phyloP scores from a whole-genome alignment of 2,329 filamentous ascomycete species.

The Fusarium chlamydosporum region DNA sequence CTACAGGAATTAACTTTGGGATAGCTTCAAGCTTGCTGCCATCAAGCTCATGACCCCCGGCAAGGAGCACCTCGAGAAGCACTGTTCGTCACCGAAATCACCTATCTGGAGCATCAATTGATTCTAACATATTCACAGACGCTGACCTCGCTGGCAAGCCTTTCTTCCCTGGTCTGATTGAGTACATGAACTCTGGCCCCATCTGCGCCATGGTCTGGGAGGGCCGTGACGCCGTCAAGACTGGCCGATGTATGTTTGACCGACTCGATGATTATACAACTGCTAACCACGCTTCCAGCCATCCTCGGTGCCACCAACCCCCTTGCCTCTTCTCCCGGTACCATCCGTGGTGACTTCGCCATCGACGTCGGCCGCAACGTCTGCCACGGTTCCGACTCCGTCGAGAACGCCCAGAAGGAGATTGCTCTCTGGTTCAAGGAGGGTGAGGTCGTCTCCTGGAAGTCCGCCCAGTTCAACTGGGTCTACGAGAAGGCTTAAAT shows the following conservation, averaged over 20 bases:
- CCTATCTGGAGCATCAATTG: slow-evolving; percentile 39
- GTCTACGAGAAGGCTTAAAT: slow-evolving; percentile 89
- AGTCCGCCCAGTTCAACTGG: slow-evolving; percentile 89
- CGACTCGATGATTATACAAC: background rate
- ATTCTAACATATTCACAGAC: slow-evolving; percentile 65
- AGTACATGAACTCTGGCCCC: slow-evolving; percentile 97
- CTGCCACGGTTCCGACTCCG: slow-evolving; percentile 98
- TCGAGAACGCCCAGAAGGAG: slow-evolving; percentile 99
- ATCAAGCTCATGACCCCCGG: slow-evolving; percentile 93
- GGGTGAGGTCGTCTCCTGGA: slow-evolving; percentile 87
- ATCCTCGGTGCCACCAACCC: slow-evolving; percentile 99
- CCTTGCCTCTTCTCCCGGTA: slow-evolving; percentile 91
- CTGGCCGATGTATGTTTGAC: slow-evolving; percentile 80
- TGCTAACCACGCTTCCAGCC: slow-evolving; percentile 61
- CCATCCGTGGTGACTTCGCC: slow-evolving; percentile 95
- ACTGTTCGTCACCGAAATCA: slow-evolving; percentile 72
- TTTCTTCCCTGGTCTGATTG: slow-evolving; percentile 95
- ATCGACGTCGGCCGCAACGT: slow-evolving; percentile 92
- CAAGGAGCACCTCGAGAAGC: slow-evolving; percentile 97
- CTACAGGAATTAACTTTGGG: slow-evolving; percentile 24
- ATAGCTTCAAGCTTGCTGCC: slow-evolving; percentile 96
- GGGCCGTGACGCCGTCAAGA: slow-evolving; percentile 98
- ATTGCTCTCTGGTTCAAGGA: slow-evolving; percentile 98
- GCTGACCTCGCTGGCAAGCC: slow-evolving; percentile 91
- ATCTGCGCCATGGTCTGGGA: slow-evolving; percentile 99